Percentiles rank a stretch among this genome's conserved stretches.
These are phyloP conservation scores for Actinomucor elegans DNA, from an alignment of 371 early-diverging fungal genomes.

Conservation along the genomic window DNA sequence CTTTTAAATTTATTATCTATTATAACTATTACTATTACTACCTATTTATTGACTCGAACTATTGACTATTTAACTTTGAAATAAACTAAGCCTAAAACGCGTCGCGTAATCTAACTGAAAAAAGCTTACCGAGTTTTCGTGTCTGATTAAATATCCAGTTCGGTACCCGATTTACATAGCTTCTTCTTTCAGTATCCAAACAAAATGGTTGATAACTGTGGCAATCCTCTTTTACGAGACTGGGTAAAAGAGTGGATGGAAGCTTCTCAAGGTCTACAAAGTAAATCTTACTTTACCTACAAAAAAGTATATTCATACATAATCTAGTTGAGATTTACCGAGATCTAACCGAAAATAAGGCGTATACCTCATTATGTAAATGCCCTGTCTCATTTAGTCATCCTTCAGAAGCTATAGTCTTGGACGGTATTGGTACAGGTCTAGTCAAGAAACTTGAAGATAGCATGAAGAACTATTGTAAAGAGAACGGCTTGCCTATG, in stretches of 20 bases:
- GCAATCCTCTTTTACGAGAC: constrained; percentile 59
- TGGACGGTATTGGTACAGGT: constrained; percentile 65
- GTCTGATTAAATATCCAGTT: too few relatives aligned
- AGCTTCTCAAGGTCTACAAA: constrained; percentile 28
- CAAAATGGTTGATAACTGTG: constrained; percentile 34
- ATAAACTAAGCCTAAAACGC: too few relatives aligned
- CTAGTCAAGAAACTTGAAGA: constrained; percentile 63
- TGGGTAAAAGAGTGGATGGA: constrained; percentile 71
- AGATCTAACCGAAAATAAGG: constrained; percentile 36
- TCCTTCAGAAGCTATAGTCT: constrained; percentile 51
- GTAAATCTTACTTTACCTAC: constrained; percentile 51
- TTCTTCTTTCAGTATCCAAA: neutral
- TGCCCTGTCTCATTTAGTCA: constrained; percentile 56
- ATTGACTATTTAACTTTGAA: too few relatives aligned
- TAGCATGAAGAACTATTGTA: constrained; percentile 53
- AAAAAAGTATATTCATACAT: constrained; percentile 49
- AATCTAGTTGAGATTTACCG: too few relatives aligned
- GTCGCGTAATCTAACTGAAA: too few relatives aligned
- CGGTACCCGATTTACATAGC: too few relatives aligned
- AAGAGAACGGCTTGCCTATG: constrained; percentile 50
- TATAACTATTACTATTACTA: too few relatives aligned
- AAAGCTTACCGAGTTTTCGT: too few relatives aligned
- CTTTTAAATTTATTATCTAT: too few relatives aligned
- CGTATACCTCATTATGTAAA: constrained; percentile 59
- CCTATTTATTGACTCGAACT: too few relatives aligned